phyloP scores from a whole-genome alignment of 1,139 yeast genomes.

The Scheffersomyces lignicola region DNA sequence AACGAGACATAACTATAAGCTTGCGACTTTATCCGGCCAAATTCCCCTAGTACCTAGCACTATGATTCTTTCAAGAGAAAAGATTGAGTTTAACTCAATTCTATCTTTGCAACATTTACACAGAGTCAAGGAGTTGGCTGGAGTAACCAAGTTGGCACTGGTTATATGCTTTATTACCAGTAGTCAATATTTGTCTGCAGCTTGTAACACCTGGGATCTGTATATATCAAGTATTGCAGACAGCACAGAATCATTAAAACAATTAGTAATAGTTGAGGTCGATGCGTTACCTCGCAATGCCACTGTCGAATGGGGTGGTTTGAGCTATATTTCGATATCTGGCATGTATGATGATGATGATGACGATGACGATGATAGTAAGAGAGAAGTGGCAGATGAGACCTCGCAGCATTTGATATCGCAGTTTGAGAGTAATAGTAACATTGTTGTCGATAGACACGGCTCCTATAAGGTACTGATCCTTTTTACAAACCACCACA shows the following conservation, averaged over 20 bases:
- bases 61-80: conserved; percentile 46
- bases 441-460: conserved; percentile 14
- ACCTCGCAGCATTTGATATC: conserved; percentile 5
- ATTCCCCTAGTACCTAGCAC: conserved; percentile 77
- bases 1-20: conserved; percentile 31
- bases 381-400: conserved; percentile 2
- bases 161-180: conserved; percentile 57
- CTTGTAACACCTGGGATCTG: conserved; percentile 37
- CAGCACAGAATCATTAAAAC: conserved; percentile 14
- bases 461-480: conserved; percentile 9
- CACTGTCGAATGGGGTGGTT: conserved; percentile 76
- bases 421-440: conserved; percentile 11
- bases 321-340: conserved; percentile 39
- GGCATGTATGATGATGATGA: conserved; percentile 43
- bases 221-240: conserved; percentile 24
- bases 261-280: conserved; percentile 58
- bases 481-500: conserved; percentile 18
- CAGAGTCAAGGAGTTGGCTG: conserved; percentile 59
- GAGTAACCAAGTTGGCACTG: conserved; percentile 42
- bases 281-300: conserved; percentile 69
- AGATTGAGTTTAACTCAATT: conserved; percentile 33
- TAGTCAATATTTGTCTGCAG: conserved; percentile 23
- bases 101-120: conserved; percentile 74
- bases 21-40: conserved; percentile 84
- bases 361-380: conserved; percentile 28